These are phyloP conservation scores for Parasitella parasitica DNA, from an alignment of 371 early-diverging fungal species.

Conservation along the genomic window DNA sequence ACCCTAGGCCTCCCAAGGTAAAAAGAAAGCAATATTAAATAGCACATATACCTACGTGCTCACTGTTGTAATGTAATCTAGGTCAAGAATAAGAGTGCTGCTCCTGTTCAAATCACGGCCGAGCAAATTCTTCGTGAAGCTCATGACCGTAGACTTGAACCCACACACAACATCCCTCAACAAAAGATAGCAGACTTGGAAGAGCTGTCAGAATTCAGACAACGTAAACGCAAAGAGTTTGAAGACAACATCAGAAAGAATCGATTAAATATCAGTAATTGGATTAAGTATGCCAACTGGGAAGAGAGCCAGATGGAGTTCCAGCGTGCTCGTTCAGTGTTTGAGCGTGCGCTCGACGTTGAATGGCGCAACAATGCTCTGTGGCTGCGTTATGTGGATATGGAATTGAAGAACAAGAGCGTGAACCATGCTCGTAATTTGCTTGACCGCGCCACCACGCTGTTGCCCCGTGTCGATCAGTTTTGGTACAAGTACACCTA, in stretches of 20 bases:
- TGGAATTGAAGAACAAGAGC: slow-evolving; percentile 96
- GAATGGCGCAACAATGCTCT: slow-evolving; percentile 84
- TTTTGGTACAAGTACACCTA: slow-evolving; percentile 98
- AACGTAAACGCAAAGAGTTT: slow-evolving; percentile 90
- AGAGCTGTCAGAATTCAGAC: slow-evolving; percentile 88
- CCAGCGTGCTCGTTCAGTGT: slow-evolving; percentile 86
- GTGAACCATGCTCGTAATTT: slow-evolving; percentile 92
- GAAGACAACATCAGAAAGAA: slow-evolving; percentile 91
- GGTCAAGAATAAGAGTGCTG: slow-evolving; percentile 98
- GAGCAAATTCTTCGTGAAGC: slow-evolving; percentile 98
- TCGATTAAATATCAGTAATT: slow-evolving; percentile 80
- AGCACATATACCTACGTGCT: neutral
- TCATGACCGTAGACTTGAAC: slow-evolving; percentile 80
- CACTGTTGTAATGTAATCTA: slow-evolving; percentile 19
- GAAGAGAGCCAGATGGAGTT: slow-evolving; percentile 90
- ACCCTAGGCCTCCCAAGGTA: slow-evolving; percentile 59
- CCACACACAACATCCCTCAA: slow-evolving; percentile 72
- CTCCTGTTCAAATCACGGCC: slow-evolving; percentile 98
- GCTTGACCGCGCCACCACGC: slow-evolving; percentile 86
- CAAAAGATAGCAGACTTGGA: slow-evolving; percentile 92
- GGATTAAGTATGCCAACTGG: slow-evolving; percentile 96
- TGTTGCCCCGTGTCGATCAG: slow-evolving; percentile 91
- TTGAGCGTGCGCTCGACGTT: slow-evolving; percentile 89
- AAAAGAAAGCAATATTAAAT: neutral
- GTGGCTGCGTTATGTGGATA: slow-evolving; percentile 93